These are phyloP conservation scores for Coffea eugenioides DNA, from an alignment of 257 asterid genomes.

Conservation along the genomic window DNA sequence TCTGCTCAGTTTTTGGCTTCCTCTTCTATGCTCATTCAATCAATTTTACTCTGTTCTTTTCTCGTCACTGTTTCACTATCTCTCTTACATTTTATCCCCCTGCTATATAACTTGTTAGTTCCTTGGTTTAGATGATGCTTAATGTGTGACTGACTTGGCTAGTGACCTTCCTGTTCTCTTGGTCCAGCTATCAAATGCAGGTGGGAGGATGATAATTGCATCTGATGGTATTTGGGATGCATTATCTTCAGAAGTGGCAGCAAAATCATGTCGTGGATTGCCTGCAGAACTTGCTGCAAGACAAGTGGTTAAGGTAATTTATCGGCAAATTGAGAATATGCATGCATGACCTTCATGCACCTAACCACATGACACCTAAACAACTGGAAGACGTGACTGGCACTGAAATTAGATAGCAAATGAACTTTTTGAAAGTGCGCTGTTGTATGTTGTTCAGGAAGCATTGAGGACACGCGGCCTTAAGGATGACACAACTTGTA, in stretches of 20 bases:
- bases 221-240: constrained; percentile 99
- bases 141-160: not conserved
- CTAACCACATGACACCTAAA: not conserved
- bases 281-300: constrained; percentile 97
- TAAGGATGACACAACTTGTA: constrained; percentile 98
- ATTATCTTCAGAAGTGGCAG: constrained; percentile 77
- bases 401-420: not conserved
- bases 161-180: not conserved
- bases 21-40: not conserved
- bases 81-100: not conserved
- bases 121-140: not conserved
- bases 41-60: not conserved
- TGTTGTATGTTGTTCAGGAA: constrained; percentile 55
- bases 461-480: constrained; percentile 95
- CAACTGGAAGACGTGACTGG: not conserved
- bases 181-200: constrained; percentile 86
- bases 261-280: constrained; percentile 91
- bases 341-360: too few species aligned
- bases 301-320: constrained; percentile 84
- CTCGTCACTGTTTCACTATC: too few species aligned
- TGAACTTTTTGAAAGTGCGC: not conserved
- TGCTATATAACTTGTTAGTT: not conserved
- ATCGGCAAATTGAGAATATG: too few species aligned
- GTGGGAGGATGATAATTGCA: constrained; percentile 96
- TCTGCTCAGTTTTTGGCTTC: constrained; percentile 15